Base-by-base conservation (phyloP, 2,329 filamentous ascomycete species). In the Sordariomycetes sp. region DNA sequence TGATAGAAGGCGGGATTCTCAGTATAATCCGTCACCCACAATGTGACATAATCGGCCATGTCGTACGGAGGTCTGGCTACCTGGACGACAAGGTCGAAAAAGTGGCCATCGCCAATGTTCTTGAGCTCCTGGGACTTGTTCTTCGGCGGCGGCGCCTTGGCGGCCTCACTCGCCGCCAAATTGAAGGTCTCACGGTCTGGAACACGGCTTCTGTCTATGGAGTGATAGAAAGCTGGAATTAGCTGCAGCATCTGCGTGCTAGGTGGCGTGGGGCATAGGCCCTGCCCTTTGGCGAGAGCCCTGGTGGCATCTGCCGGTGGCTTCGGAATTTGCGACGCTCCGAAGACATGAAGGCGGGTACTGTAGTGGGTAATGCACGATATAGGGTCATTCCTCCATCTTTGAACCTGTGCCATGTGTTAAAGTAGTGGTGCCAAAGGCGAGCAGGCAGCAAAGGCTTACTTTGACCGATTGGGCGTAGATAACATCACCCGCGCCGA, bases 11-110 rank as follows among this genome's bases (percentile, higher is more conserved):
- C 59, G 0, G 74, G 65, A 64, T 96, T 89, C 55, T 80, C 72
- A 0, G 90, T 95, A 67, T 91, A 96, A 68, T 96, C 91, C 0
- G 88, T 87, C 20, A 95, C 72, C 74, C 90, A 90, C 0, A 96
- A 61, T 5, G 82, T 80, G 13, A 80, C 69, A 58, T 70, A 78
- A 28, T 78, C 75, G 24, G 66, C 65, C 7, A 63, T 22, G 34
- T 74, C 70, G 51, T 68, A 75, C 0, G 78, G 77, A 2, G 73
- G 69, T 52, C 68, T 74, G 53, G 90, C 78, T 2, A 95, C 81
- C 65, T 91, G 79, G 1, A 80, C 90, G 20, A 89, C 73, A 1
- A 95, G 66, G 65, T 96, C 82, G 63, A 78, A 82, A 65, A 85
- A 95, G 0, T 64, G 73, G 15, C 69, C 67, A 0, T 77, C 70